Percentiles rank a stretch among this genome's conserved stretches.
Conservation (phyloP, 176 grass and related monocot species). For the Avena eriantha region DNA sequence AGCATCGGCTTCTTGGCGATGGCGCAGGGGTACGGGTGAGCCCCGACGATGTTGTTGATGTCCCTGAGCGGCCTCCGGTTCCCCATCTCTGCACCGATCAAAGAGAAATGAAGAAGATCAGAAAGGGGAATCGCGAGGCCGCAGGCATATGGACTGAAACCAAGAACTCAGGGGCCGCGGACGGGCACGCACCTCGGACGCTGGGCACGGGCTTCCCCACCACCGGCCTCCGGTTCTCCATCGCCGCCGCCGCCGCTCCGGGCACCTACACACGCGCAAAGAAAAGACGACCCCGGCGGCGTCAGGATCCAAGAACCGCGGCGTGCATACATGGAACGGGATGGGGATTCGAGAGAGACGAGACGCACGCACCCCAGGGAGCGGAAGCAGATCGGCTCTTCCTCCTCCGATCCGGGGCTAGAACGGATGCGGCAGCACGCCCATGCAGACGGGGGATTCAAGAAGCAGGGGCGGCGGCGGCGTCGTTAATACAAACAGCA, state of each 20-base stretch:
- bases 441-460: slow-evolving; percentile 26
- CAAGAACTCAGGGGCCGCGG: not conserved
- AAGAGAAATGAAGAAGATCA: slow-evolving; percentile 19
- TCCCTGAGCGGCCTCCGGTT: slow-evolving; percentile 70
- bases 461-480: slow-evolving; percentile 24
- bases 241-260: slow-evolving; percentile 30
- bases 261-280: slow-evolving; percentile 11
- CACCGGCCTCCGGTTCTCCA: slow-evolving; percentile 57
- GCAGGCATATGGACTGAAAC: not conserved
- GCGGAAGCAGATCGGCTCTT: slow-evolving; percentile 4
- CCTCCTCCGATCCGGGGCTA: slow-evolving; percentile 35
- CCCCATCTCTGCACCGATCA: slow-evolving; percentile 56
- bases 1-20: slow-evolving; percentile 60
- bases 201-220: slow-evolving; percentile 19
- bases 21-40: slow-evolving; percentile 39
- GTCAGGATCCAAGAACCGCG: slow-evolving; percentile 45
- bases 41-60: slow-evolving; percentile 65
- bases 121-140: not conserved
- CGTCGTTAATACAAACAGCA: slow-evolving; percentile 35
- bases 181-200: slow-evolving; percentile 46
- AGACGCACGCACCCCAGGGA: slow-evolving; percentile 6
- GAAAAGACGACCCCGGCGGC: not conserved
- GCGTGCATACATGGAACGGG: not conserved
- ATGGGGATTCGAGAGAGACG: not conserved
- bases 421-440: not conserved